Conservation (phyloP, 202 grass and related monocot species). For the Zizania palustris region DNA sequence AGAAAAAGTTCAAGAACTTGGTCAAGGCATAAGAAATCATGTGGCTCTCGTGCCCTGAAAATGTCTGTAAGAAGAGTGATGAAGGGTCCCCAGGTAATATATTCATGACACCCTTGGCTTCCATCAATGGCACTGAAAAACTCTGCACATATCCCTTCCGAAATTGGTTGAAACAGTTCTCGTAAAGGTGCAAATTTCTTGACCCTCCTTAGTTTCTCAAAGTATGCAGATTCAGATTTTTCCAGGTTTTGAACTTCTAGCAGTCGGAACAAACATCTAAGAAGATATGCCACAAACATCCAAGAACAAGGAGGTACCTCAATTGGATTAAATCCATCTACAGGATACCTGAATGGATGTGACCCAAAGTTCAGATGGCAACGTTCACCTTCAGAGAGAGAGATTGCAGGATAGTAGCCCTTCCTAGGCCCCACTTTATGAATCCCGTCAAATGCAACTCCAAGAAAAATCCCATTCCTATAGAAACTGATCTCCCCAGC, state of each 20-base stretch:
- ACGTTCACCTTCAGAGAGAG: slow-evolving; percentile 79
- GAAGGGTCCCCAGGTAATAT: slow-evolving; percentile 68
- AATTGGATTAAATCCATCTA: slow-evolving; percentile 73
- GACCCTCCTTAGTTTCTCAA: slow-evolving; percentile 77
- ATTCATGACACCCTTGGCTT: slow-evolving; percentile 56
- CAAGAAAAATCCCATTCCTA: slow-evolving; percentile 73
- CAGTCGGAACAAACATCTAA: slow-evolving; percentile 67
- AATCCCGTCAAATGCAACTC: slow-evolving; percentile 69
- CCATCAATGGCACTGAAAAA: slow-evolving; percentile 62
- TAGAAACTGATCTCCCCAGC: slow-evolving; percentile 66
- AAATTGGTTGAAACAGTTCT: slow-evolving; percentile 70
- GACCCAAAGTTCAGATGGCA: slow-evolving; percentile 87
- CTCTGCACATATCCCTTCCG: slow-evolving; percentile 68
- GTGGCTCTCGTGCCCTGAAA: slow-evolving; percentile 65
- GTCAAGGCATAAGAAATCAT: slow-evolving; percentile 69
- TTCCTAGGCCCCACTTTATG: slow-evolving; percentile 39
- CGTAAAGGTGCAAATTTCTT: slow-evolving; percentile 75
- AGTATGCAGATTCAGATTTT: slow-evolving; percentile 81
- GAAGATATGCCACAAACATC: slow-evolving; percentile 56
- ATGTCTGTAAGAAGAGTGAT: slow-evolving; percentile 62
- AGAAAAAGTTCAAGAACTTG: slow-evolving; percentile 74
- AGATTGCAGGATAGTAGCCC: slow-evolving; percentile 80
- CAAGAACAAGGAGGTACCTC: slow-evolving; percentile 57
- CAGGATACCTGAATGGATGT: slow-evolving; percentile 70
- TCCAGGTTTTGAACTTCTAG: slow-evolving; percentile 72